Conservation (phyloP, 2,329 filamentous ascomycete genomes). For the Zalaria obscura region DNA sequence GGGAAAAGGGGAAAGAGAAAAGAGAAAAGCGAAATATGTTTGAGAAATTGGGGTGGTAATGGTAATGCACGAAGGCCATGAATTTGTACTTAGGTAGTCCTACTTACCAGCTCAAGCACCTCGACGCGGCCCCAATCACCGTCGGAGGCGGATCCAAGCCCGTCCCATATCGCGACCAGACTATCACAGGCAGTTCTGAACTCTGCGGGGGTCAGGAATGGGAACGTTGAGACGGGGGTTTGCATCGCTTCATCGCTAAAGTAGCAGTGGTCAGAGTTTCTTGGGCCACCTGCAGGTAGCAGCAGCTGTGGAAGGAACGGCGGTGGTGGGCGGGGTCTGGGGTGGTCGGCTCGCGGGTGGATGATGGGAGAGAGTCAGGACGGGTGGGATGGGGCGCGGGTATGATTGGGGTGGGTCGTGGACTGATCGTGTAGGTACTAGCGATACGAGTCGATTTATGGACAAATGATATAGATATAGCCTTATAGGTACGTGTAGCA, state of each 20-base stretch:
- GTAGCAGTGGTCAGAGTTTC: background rate
- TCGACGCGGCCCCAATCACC: background rate
- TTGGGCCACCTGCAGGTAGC: no score
- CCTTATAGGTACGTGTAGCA: no score
- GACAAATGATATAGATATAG: no score
- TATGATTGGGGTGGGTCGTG: no score
- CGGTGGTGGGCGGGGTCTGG: background rate
- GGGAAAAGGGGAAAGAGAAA: no score
- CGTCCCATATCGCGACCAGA: conserved; percentile 5
- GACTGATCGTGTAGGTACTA: no score
- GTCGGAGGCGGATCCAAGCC: no score
- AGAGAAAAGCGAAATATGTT: no score
- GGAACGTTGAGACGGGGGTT: conserved; percentile 10
- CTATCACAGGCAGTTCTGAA: conserved; percentile 16
- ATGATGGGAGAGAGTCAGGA: no score
- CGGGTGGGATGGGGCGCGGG: no score
- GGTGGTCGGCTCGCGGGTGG: background rate
- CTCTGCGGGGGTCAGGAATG: conserved; percentile 14
- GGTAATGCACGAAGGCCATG: background rate
- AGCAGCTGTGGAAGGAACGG: no score
- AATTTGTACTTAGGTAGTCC: background rate
- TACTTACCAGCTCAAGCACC: background rate
- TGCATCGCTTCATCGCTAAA: background rate
- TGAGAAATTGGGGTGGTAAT: background rate
- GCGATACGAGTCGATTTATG: no score